Conservation (phyloP, 768 basidiomycete genomes). For the Ephemerocybe angulata region DNA sequence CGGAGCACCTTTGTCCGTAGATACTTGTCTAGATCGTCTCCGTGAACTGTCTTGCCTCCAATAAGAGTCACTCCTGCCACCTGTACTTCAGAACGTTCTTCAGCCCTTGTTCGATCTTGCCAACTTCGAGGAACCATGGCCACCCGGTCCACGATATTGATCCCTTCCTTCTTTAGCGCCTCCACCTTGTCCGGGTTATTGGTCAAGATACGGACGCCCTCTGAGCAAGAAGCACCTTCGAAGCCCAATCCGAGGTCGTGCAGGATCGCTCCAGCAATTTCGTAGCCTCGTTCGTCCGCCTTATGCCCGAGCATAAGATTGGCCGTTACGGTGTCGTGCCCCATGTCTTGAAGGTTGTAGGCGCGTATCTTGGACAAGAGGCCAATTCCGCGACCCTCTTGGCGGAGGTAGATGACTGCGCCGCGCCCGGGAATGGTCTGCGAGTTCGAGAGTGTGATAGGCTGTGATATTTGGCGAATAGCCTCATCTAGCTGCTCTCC, state of each 20-base stretch:
- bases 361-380: slow-evolving; percentile 93
- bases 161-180: slow-evolving; percentile 80
- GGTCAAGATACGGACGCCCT: slow-evolving; percentile 78
- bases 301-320: slow-evolving; percentile 93
- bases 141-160: slow-evolving; percentile 78
- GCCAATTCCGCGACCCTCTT: slow-evolving; percentile 97
- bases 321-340: slow-evolving; percentile 97
- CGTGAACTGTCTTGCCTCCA: slow-evolving; percentile 70
- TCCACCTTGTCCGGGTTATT: slow-evolving; percentile 98
- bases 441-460: slow-evolving; percentile 47
- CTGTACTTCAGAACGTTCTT: slow-evolving; percentile 11
- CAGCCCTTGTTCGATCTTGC: slow-evolving; percentile 40
- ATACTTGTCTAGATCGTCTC: slow-evolving; percentile 91
- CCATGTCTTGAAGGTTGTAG: slow-evolving; percentile 96
- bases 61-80: slow-evolving; percentile 70
- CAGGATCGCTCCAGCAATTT: slow-evolving; percentile 85
- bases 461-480: slow-evolving; percentile 80
- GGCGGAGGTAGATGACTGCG: slow-evolving; percentile 90
- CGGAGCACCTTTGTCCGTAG: slow-evolving; percentile 91
- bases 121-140: slow-evolving; percentile 94
- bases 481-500: slow-evolving; percentile 98
- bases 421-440: slow-evolving; percentile 74
- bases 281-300: slow-evolving; percentile 93
- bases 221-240: slow-evolving; percentile 35
- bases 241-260: slow-evolving; percentile 77